Conservation (phyloP, 179 eudicot genomes). For the Beta macrorhiza region DNA sequence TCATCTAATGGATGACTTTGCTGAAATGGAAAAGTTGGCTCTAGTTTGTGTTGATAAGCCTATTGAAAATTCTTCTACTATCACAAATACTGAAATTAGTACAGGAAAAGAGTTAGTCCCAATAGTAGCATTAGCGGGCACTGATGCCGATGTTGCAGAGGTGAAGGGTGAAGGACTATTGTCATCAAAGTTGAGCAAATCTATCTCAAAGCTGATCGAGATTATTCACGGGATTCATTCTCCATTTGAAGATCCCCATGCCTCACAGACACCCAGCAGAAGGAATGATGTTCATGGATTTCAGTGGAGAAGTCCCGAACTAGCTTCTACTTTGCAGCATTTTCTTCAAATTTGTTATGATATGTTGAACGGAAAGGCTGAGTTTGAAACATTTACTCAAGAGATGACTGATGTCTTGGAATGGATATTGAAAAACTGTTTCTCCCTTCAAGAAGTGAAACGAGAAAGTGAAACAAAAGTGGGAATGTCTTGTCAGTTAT, state of each 20-base stretch:
- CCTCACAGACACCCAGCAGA: background rate
- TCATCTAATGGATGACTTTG: constrained; percentile 89
- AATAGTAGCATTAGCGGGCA: constrained; percentile 14
- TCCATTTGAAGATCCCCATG: constrained; percentile 26
- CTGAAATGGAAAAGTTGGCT: constrained; percentile 92
- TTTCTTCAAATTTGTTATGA: constrained; percentile 54
- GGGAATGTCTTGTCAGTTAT: constrained; percentile 25
- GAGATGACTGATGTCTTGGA: constrained; percentile 56
- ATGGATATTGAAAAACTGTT: constrained; percentile 74
- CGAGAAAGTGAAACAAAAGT: constrained; percentile 42
- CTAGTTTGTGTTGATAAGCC: constrained; percentile 57
- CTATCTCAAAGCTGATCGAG: constrained; percentile 57
- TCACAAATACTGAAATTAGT: constrained; percentile 19
- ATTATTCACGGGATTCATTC: constrained; percentile 57
- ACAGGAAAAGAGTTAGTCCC: constrained; percentile 33
- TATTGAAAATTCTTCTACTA: constrained; percentile 28
- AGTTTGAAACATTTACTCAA: constrained; percentile 47
- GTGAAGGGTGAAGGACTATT: background rate
- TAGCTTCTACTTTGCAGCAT: constrained; percentile 44
- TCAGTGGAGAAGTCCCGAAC: constrained; percentile 78
- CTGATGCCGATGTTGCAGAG: background rate
- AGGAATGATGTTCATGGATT: constrained; percentile 47
- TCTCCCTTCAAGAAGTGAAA: constrained; percentile 70
- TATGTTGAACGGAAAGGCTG: constrained; percentile 46
- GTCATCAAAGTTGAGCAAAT: constrained; percentile 33